phyloP scores from a whole-genome alignment of 768 basidiomycete species.

The Candolleomyces efflorescens region DNA sequence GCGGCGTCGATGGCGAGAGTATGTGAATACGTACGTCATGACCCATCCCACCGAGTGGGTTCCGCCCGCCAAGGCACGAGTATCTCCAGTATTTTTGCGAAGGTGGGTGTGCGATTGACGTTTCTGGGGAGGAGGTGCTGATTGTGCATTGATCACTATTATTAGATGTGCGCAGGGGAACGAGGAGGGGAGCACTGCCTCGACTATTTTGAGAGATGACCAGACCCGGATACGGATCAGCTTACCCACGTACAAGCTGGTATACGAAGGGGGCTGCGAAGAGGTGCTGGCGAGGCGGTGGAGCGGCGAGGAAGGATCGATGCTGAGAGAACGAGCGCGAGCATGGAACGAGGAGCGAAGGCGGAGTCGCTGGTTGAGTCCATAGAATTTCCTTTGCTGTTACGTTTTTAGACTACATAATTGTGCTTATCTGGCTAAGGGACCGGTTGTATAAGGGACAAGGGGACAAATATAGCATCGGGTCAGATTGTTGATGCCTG shows the following conservation, averaged over 20 bases:
- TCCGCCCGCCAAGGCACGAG: constrained; percentile 35
- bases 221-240: constrained; percentile 52
- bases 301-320: constrained; percentile 26
- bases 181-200: constrained; percentile 39
- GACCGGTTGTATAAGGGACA: not conserved
- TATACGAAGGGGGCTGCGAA: constrained; percentile 66
- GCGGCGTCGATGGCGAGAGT: constrained; percentile 64
- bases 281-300: constrained; percentile 45
- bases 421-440: no score
- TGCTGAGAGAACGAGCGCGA: constrained; percentile 32
- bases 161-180: constrained; percentile 44
- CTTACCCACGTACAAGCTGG: constrained; percentile 58
- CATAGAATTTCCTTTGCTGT: constrained; percentile 12
- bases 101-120: constrained; percentile 38
- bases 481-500: not conserved
- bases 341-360: constrained; percentile 54
- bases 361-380: constrained; percentile 32
- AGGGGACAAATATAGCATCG: constrained; percentile 6
- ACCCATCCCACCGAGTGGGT: constrained; percentile 70
- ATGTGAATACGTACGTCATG: constrained; percentile 70
- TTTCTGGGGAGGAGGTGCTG: constrained; percentile 12
- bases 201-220: constrained; percentile 24
- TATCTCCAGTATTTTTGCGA: constrained; percentile 47
- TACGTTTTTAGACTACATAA: constrained; percentile 2
- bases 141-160: constrained; percentile 33